Evolutionary conservation across 176 grass and related monocot genomes (phyloP).

Genomic region (Metroxylon sagu): DNA sequence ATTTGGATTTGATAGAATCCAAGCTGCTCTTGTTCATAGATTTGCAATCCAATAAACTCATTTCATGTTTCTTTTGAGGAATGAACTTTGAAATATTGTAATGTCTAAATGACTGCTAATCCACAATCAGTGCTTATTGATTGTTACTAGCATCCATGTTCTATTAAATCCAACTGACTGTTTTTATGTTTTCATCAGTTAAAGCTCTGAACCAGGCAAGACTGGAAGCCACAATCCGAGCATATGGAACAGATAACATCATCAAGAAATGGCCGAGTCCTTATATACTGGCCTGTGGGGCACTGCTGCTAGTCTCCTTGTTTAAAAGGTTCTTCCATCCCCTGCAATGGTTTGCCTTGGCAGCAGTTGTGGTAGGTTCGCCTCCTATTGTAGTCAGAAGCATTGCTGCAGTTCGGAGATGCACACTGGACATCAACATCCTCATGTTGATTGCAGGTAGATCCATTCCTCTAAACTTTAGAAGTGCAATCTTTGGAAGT

Average conservation of each 20-base stretch:
- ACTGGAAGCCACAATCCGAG: conserved; percentile 73
- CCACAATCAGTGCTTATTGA: no score
- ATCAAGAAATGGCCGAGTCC: conserved; percentile 81
- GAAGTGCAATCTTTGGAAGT: no score
- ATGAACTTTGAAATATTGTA: no score
- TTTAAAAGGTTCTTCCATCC: conserved; percentile 76
- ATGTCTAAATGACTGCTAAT: no score
- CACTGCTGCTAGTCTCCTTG: conserved; percentile 47
- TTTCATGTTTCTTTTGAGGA: no score
- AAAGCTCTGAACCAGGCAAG: conserved; percentile 70
- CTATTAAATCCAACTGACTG: no score
- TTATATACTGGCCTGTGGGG: conserved; percentile 48
- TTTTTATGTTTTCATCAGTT: conserved; percentile 29
- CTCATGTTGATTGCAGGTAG: conserved; percentile 96
- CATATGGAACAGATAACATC: conserved; percentile 38
- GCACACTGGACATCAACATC: conserved; percentile 88
- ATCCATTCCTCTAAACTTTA: neutral
- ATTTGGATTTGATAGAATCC: no score
- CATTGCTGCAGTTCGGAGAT: conserved; percentile 42
- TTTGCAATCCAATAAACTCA: no score
- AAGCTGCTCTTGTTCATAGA: no score
- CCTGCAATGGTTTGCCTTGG: conserved; percentile 66
- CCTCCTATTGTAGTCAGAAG: conserved; percentile 41
- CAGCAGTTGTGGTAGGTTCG: conserved; percentile 29
- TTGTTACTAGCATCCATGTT: no score